Base-by-base conservation (phyloP, 2,329 filamentous ascomycete species). In the Phyllosticta citriasiana region DNA sequence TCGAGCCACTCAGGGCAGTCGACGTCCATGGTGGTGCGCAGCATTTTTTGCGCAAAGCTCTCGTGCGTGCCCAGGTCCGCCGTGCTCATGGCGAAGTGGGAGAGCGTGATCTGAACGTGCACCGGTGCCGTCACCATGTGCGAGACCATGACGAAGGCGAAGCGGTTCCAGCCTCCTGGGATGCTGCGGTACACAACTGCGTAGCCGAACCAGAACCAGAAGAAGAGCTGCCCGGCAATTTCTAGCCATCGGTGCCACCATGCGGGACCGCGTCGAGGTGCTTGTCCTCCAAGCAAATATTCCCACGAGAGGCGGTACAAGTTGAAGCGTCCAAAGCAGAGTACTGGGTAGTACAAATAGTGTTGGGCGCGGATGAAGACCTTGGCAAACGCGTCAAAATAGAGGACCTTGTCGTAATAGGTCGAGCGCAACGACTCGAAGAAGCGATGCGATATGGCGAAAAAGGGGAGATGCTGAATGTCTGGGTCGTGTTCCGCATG, bases 401-500 rank as follows among this genome's bases (percentile, higher is more conserved):
- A 74, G 73, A 88, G 86, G 55, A 80, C 74, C 64, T 84, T 82
- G 67, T 87, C 79, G 72, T 89, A 88, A 72, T 87, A 88, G 12
- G 80, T 83, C 12, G 84, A 87, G 61, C 73, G 76, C n/a, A 89
- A 71, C 7, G 80, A 84, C 55, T 80, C 78, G 74, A 89, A 84
- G 72, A 88, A 88, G 2, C 80, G 79, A 51, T 85, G 84, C 22
- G 81, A 84, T 33, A 86, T 83, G 57, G 86, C 86, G 67, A 89
- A 88, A 57, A 89, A 79, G 0, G 87, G 87, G 57, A 88, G 78
- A 71, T 89, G 86, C 65, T 88, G 83, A 67, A 97, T 97, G 72
- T 97, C 93, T 0, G 94, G 93, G 71, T 97, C 93, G 71, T 97
- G 93, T 73, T 97, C 94, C 14, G 92, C 89, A 53, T 88, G 88